A percentile compares a stretch with the other conserved stretches of the same genome.
Conservation (phyloP, 306 rosid species). For the Dalbergia cultrata region DNA sequence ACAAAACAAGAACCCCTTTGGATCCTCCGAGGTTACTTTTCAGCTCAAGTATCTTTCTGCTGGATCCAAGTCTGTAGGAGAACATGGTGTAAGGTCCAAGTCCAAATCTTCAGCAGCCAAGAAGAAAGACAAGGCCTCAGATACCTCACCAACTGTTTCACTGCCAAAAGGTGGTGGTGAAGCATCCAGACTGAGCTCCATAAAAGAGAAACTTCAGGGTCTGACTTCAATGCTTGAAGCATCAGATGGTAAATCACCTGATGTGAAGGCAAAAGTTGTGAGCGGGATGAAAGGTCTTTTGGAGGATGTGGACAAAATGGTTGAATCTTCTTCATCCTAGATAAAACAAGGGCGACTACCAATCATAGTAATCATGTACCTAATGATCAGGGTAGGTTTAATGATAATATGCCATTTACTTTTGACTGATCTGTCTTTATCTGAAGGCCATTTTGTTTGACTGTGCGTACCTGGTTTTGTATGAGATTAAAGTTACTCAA, state of each 20-base stretch:
- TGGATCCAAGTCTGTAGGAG: constrained; percentile 55
- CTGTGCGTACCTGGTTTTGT: constrained; percentile 18
- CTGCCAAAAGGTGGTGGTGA: constrained; percentile 40
- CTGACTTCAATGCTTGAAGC: constrained; percentile 63
- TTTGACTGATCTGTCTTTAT: constrained; percentile 25
- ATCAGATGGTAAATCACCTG: constrained; percentile 51
- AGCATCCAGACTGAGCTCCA: constrained; percentile 53
- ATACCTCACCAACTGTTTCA: constrained; percentile 33
- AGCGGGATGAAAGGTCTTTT: constrained; percentile 64
- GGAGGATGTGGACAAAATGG: constrained; percentile 71
- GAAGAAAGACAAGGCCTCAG: constrained; percentile 41
- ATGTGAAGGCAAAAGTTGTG: constrained; percentile 57
- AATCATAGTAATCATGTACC: neutral
- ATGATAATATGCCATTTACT: constrained; percentile 41
- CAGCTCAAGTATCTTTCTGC: constrained; percentile 49
- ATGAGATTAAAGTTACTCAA: constrained; percentile 36
- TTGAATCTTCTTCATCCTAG: constrained; percentile 54
- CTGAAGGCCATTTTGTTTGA: constrained; percentile 28
- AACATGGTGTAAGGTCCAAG: constrained; percentile 50
- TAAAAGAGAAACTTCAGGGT: constrained; percentile 64
- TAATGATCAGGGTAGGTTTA: constrained; percentile 51
- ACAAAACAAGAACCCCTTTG: constrained; percentile 63
- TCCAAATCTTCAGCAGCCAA: constrained; percentile 41
- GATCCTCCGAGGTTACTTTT: constrained; percentile 54
- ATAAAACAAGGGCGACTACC: constrained; percentile 24